Percentiles rank a stretch among this genome's conserved stretches.
These are phyloP conservation scores for Colletotrichum acutatum DNA, from an alignment of 2,329 filamentous ascomycete species.

Conservation along the genomic window DNA sequence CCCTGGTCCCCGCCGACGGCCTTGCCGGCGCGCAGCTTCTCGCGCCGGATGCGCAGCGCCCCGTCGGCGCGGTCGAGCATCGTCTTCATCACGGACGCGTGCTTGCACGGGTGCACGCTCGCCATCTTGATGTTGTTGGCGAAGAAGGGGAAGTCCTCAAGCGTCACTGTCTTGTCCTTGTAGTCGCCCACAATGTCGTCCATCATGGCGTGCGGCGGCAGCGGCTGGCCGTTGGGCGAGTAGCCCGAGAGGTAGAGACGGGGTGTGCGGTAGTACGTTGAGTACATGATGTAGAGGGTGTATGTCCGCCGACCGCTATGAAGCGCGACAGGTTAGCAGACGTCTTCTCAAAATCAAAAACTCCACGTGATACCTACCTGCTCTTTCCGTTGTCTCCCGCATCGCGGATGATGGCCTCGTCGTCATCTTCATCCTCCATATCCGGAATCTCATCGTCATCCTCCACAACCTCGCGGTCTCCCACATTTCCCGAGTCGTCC, in stretches of 20 bases:
- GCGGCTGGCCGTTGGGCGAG: slow-evolving; percentile 79
- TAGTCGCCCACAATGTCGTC: slow-evolving; percentile 97
- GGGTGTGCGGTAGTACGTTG: slow-evolving; percentile 94
- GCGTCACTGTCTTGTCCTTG: slow-evolving; percentile 97
- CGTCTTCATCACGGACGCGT: slow-evolving; percentile 97
- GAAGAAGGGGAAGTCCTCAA: slow-evolving; percentile 97
- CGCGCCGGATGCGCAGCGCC: slow-evolving; percentile 86
- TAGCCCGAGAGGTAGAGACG: slow-evolving; percentile 96
- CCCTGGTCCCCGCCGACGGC: slow-evolving; percentile 63
- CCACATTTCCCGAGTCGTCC: slow-evolving; percentile 88
- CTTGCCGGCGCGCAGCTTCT: slow-evolving; percentile 78
- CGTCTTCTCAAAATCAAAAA: background rate
- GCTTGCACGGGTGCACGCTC: slow-evolving; percentile 95
- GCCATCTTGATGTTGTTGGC: slow-evolving; percentile 94
- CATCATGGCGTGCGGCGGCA: slow-evolving; percentile 90
- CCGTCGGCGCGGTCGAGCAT: slow-evolving; percentile 95
- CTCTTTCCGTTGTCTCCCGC: slow-evolving; percentile 60
- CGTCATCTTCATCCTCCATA: slow-evolving; percentile 98
- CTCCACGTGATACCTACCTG: slow-evolving; percentile 49
- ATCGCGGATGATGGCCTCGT: slow-evolving; percentile 94
- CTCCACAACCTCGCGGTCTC: slow-evolving; percentile 75
- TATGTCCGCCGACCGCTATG: slow-evolving; percentile 87
- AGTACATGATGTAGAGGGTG: slow-evolving; percentile 98
- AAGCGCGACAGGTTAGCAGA: slow-evolving; percentile 35
- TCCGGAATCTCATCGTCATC: slow-evolving; percentile 93